Evolutionary conservation across 495 filamentous ascomycete species (phyloP).

Genomic region (Physcia stellaris): DNA sequence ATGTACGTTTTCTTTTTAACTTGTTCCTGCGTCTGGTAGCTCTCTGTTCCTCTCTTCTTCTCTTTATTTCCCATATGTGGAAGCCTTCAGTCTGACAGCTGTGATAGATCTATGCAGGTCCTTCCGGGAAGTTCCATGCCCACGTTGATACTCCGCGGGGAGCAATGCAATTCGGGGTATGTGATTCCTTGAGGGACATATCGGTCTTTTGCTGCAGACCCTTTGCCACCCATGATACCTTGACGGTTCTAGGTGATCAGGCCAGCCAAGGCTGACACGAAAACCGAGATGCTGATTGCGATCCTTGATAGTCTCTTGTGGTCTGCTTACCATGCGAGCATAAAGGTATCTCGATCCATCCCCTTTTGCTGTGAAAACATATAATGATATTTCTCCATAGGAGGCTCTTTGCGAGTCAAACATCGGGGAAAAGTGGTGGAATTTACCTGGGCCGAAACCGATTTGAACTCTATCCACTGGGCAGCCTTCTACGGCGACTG

Average conservation of each 20-base stretch:
- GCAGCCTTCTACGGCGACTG: conserved; percentile 50
- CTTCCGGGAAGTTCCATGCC: conserved; percentile 34
- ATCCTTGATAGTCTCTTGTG: conserved; percentile 41
- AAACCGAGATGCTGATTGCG: no score
- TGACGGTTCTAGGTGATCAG: no score
- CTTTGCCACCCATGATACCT: no score
- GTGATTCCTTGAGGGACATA: no score
- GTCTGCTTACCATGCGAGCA: conserved; percentile 35
- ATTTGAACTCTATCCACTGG: conserved; percentile 29
- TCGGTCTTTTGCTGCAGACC: no score
- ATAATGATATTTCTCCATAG: conserved; percentile 12
- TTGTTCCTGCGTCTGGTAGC: no score
- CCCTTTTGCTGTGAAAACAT: neutral
- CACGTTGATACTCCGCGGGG: conserved; percentile 44
- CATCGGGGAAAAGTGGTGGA: conserved; percentile 20
- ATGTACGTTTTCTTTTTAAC: conserved; percentile 22
- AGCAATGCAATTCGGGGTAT: conserved; percentile 34
- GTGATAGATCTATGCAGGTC: conserved; percentile 31
- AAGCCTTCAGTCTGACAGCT: no score
- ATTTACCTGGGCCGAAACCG: conserved; percentile 28
- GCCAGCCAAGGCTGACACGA: no score
- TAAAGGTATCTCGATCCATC: conserved; percentile 18
- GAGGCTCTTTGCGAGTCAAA: conserved; percentile 22
- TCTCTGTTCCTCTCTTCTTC: no score
- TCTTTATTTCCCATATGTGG: no score